Evolutionary conservation across 805 yeast species (phyloP), one percentile per base, ranked within the genome.

Genomic region (Sugiyamaella lignohabitans): DNA sequence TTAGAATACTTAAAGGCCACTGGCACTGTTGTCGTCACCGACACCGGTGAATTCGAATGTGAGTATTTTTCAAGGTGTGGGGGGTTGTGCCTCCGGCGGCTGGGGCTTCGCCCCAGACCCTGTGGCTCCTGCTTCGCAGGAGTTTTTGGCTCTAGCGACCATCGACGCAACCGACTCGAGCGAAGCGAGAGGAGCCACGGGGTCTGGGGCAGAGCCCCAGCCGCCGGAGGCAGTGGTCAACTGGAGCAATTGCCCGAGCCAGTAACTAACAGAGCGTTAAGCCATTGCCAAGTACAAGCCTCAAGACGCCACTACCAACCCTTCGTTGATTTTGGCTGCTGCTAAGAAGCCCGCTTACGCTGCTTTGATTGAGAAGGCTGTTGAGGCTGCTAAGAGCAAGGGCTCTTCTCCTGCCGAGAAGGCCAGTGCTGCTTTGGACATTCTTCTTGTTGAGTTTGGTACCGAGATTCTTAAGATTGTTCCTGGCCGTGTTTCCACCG

Each of bases 221-320:
- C n/a, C n/a, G n/a, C n/a, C n/a, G n/a, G n/a, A n/a, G n/a, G n/a
- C n/a, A n/a, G n/a, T n/a, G n/a, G n/a, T n/a, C n/a, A n/a, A n/a
- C n/a, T n/a, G n/a, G 3, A 3, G 19, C 19, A 14, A 3, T n/a
- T 18, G 30, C 35, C 20, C 42, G 17, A 20, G 5, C 11, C 29
- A n/a, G 27, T 30, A 14, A 3, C 40, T 42, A 40, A 38, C 41
- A 44, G 14, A 8, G n/a, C n/a, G n/a, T 27, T 14, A 8, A 51
- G 65, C 93, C 55, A 93, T 93, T 67, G 96, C 96, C 66, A 87
- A 89, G 72, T 93, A 84, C 76, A 87, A 93, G 61, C 98, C 98
- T 58, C 98, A 93, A 76, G 98, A 93, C 71, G 96, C 98, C 58
- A 93, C 98, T 60, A 93, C 98, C 67, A 93, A 93, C 77, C 98